phyloP scores from a whole-genome alignment of 305 asterid species.

The Fraxinus greggii region DNA sequence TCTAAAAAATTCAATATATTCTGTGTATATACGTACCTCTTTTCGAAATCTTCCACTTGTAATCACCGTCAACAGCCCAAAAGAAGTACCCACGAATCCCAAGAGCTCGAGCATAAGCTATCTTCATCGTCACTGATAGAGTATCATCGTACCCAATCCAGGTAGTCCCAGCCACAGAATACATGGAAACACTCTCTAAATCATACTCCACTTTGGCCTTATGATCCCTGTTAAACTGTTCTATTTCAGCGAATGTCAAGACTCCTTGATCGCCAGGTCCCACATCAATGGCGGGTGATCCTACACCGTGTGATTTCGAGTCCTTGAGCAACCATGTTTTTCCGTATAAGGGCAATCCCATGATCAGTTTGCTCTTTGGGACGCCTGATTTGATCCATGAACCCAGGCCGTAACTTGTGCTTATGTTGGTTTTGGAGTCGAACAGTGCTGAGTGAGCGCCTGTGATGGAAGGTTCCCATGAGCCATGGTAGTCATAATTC shows the following conservation, averaged over 20 bases:
- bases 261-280: slow-evolving; percentile 64
- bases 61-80: slow-evolving; percentile 67
- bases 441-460: slow-evolving; percentile 79
- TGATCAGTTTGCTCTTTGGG: slow-evolving; percentile 50
- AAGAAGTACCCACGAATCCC: slow-evolving; percentile 74
- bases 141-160: slow-evolving; percentile 84
- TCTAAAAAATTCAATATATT: background rate
- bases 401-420: slow-evolving; percentile 54
- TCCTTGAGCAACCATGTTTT: slow-evolving; percentile 74
- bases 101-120: slow-evolving; percentile 44
- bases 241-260: slow-evolving; percentile 55
- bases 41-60: slow-evolving; percentile 54
- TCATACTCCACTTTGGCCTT: slow-evolving; percentile 60
- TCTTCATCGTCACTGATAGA: slow-evolving; percentile 36
- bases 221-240: slow-evolving; percentile 46
- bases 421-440: slow-evolving; percentile 53
- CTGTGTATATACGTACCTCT: slow-evolving; percentile 39
- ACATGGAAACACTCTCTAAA: slow-evolving; percentile 48
- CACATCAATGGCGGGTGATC: slow-evolving; percentile 64
- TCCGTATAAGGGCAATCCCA: slow-evolving; percentile 88
- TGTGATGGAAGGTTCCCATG: slow-evolving; percentile 58
- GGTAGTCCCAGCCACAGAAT: slow-evolving; percentile 54
- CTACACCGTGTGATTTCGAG: slow-evolving; percentile 40
- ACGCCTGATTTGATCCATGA: slow-evolving; percentile 72
- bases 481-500: slow-evolving; percentile 76